These are phyloP conservation scores for Apiosordaria backusii DNA, from an alignment of 495 filamentous ascomycete genomes.

Conservation along the genomic window DNA sequence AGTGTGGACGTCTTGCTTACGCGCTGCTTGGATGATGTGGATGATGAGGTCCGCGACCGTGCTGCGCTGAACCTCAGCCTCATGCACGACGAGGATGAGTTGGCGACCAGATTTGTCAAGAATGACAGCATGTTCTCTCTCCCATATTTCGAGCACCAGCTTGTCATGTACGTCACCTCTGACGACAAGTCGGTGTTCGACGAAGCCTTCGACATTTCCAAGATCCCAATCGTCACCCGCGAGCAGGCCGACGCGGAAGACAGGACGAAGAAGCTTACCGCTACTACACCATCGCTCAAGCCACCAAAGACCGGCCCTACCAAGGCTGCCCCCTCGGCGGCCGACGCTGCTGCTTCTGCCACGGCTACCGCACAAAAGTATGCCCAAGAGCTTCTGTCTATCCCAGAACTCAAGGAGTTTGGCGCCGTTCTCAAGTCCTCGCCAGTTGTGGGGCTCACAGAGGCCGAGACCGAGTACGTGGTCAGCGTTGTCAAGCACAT, in stretches of 20 bases:
- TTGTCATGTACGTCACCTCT: slow-evolving; percentile 96
- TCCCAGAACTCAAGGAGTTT: slow-evolving; percentile 86
- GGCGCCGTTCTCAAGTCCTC: slow-evolving; percentile 89
- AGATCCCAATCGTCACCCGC: slow-evolving; percentile 89
- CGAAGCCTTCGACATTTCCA: slow-evolving; percentile 81
- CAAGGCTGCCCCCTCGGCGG: slow-evolving; percentile 65
- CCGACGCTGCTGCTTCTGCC: slow-evolving; percentile 68
- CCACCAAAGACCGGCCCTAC: slow-evolving; percentile 79
- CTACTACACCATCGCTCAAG: slow-evolving; percentile 89
- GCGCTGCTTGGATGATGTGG: slow-evolving; percentile 91
- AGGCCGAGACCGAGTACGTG: slow-evolving; percentile 97
- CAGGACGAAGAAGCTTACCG: slow-evolving; percentile 90
- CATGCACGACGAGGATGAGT: slow-evolving; percentile 81
- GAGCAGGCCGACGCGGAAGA: slow-evolving; percentile 98
- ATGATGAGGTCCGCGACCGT: slow-evolving; percentile 96
- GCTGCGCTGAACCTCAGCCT: slow-evolving; percentile 88
- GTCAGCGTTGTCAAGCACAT: slow-evolving; percentile 92
- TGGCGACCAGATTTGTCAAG: slow-evolving; percentile 81
- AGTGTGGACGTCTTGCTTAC: slow-evolving; percentile 91
- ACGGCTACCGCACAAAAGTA: slow-evolving; percentile 82
- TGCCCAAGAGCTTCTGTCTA: slow-evolving; percentile 75
- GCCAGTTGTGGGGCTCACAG: slow-evolving; percentile 79
- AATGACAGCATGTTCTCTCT: slow-evolving; percentile 91
- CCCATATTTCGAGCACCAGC: slow-evolving; percentile 93
- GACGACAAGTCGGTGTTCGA: slow-evolving; percentile 80